Evolutionary conservation across 73 alveolate species (phyloP), one percentile per base, ranked within the genome.

Genomic region (Symbiodinium pilosum): DNA sequence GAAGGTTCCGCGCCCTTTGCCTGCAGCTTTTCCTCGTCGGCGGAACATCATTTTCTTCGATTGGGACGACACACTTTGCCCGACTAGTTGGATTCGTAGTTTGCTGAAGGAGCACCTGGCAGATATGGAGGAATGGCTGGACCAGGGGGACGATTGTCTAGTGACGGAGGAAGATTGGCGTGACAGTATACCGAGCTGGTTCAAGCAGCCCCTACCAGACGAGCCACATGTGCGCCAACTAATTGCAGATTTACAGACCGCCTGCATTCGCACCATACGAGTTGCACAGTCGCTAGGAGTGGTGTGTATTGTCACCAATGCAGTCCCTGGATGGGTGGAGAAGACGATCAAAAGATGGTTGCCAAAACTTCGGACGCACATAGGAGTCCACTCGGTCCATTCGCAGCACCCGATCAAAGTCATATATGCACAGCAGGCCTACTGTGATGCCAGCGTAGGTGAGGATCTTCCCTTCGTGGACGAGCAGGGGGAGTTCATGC

Each of bases 251-350:
- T 75, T 91, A 39, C 97, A 91, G 43, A 30, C 36, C 38, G 83
- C 97, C 47, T 64, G 86, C 43, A 73, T 73, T 30, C 85, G 47
- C 16, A n/a, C 43, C 44, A n/a, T 73, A 36, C 41, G 43, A 5
- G 86, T 88, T 73, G 88, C 91, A 16, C 77, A 73, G 83, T 54
- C 41, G 40, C 86, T 69, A 4, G 98, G 91, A 24, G 75, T 73
- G 41, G 98, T 92, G 40, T 92, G 98, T 83, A 92, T 92, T 21
- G 98, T 92, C 51, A 92, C 98, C 89, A 92, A 92, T 28, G 98
- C 98, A 30, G 98, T 92, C 39, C 98, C 91, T 2, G 98, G 98
- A 14, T 92, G 98, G 98, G 98, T 92, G 81, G 98, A 92, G 54
- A 71, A 91, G 97, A 91, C 97, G 87, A 91, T 91, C 77, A 87